Percentiles rank a stretch among this genome's conserved stretches.
These are phyloP conservation scores for Russula ochroleuca DNA, from an alignment of 768 basidiomycete genomes.

Conservation along the genomic window DNA sequence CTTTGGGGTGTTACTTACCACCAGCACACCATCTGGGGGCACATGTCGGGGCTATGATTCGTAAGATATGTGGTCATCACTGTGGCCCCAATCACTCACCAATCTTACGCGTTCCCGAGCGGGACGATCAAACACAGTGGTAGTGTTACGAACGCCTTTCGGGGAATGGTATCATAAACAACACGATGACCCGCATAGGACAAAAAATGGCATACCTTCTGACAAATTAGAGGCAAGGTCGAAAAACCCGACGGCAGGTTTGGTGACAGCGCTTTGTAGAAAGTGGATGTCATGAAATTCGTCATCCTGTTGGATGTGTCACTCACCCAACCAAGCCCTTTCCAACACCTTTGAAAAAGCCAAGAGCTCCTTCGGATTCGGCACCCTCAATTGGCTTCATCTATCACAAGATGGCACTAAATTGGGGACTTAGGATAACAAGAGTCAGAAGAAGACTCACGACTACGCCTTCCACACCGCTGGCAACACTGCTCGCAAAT, in stretches of 20 bases:
- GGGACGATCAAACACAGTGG: constrained; percentile 93
- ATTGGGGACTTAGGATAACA: not conserved
- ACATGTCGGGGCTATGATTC: constrained; percentile 69
- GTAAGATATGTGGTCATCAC: constrained; percentile 14
- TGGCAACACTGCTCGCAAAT: constrained; percentile 87
- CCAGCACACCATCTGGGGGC: constrained; percentile 80
- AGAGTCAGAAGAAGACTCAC: constrained; percentile 41
- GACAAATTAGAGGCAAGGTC: constrained; percentile 93
- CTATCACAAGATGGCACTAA: constrained; percentile 39
- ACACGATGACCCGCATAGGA: constrained; percentile 2
- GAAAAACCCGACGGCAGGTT: constrained; percentile 94
- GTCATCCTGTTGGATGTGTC: not conserved
- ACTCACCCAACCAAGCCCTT: constrained; percentile 90
- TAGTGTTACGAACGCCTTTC: constrained; percentile 93
- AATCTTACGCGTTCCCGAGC: constrained; percentile 82
- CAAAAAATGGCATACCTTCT: constrained; percentile 55
- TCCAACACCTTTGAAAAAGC: constrained; percentile 97
- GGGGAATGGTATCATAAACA: not conserved
- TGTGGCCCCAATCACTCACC: constrained; percentile 40
- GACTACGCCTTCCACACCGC: constrained; percentile 93
- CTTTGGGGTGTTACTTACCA: constrained; percentile 46
- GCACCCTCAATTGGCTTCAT: constrained; percentile 98
- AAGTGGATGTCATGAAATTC: constrained; percentile 2
- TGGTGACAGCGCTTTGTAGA: constrained; percentile 77
- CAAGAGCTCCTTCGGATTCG: constrained; percentile 86